Conservation (phyloP, 2,329 filamentous ascomycete species). For the Fusarium luffae region DNA sequence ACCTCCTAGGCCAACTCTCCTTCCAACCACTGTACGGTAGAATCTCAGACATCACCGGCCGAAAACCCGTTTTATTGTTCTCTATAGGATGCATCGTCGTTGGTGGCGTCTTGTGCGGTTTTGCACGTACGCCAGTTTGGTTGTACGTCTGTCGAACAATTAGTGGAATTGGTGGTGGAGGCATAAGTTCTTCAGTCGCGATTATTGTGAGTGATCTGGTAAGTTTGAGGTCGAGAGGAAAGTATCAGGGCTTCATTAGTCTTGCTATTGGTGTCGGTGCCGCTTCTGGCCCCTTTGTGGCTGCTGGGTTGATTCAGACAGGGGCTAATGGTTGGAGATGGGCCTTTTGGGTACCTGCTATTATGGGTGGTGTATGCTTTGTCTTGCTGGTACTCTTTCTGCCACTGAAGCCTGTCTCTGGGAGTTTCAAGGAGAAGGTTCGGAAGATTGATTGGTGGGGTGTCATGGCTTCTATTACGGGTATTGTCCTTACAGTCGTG, state of each 20-base stretch:
- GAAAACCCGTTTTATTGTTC: slow-evolving; percentile 49
- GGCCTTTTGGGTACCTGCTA: background rate
- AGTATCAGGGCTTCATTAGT: slow-evolving; percentile 35
- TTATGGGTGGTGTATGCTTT: background rate
- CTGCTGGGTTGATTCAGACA: background rate
- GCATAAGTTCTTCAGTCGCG: background rate
- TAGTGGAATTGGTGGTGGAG: background rate
- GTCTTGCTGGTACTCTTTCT: background rate
- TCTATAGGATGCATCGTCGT: slow-evolving; percentile 46
- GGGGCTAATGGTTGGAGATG: background rate
- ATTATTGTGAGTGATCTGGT: slow-evolving; percentile 4
- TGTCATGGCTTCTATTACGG: background rate
- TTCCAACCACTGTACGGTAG: slow-evolving; percentile 53
- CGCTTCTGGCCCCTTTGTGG: background rate
- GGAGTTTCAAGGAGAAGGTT: background rate
- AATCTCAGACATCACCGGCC: slow-evolving; percentile 51
- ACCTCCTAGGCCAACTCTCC: slow-evolving; percentile 51
- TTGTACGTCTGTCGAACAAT: background rate
- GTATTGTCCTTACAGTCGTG: background rate
- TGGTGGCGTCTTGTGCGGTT: slow-evolving; percentile 49
- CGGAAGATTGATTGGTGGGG: slow-evolving; percentile 2
- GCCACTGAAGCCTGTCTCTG: background rate
- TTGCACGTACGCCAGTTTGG: slow-evolving; percentile 34
- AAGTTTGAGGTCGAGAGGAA: slow-evolving; percentile 48
- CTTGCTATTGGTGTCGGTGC: background rate